Percentiles rank a stretch among this genome's conserved stretches.
phyloP scores from a whole-genome alignment of 1,284 basidiomycete genomes.

The Ganoderma lucidum region DNA sequence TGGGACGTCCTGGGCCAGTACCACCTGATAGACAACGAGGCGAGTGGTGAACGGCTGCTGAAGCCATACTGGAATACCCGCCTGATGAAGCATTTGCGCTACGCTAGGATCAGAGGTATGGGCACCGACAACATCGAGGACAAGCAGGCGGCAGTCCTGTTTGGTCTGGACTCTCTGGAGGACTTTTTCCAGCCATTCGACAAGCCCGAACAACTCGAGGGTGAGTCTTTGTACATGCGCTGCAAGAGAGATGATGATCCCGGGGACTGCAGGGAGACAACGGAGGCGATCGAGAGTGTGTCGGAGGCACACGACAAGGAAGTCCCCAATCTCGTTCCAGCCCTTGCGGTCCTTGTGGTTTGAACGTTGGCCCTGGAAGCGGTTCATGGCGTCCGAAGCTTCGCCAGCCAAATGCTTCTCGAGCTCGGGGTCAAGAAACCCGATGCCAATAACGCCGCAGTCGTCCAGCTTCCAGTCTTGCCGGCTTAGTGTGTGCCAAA shows the following conservation, averaged over 20 bases:
- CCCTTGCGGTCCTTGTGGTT: not conserved
- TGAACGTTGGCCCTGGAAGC: too few species aligned
- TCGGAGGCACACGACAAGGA: not conserved
- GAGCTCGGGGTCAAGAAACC: too few species aligned
- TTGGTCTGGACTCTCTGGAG: not conserved
- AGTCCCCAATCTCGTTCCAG: not conserved
- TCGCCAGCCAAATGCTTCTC: too few species aligned
- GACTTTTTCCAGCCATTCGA: not conserved
- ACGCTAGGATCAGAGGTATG: not conserved
- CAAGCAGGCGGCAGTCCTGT: not conserved
- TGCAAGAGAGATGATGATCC: slow-evolving; percentile 7
- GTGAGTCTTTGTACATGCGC: slow-evolving; percentile 8
- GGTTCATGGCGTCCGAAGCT: too few species aligned
- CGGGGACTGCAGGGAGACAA: not conserved
- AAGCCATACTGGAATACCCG: slow-evolving; percentile 7
- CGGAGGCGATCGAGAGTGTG: slow-evolving; percentile 4
- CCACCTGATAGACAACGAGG: not conserved
- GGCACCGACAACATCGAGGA: slow-evolving; percentile 6
- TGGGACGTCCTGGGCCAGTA: not conserved
- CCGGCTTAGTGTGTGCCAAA: too few species aligned
- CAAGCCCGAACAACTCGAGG: not conserved
- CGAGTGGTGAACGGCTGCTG: not conserved
- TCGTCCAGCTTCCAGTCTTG: too few species aligned
- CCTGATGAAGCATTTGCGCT: not conserved
- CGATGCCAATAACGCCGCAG: too few species aligned